Base-by-base conservation (phyloP, 2,329 filamentous ascomycete genomes). In the Hortaea sp. region DNA sequence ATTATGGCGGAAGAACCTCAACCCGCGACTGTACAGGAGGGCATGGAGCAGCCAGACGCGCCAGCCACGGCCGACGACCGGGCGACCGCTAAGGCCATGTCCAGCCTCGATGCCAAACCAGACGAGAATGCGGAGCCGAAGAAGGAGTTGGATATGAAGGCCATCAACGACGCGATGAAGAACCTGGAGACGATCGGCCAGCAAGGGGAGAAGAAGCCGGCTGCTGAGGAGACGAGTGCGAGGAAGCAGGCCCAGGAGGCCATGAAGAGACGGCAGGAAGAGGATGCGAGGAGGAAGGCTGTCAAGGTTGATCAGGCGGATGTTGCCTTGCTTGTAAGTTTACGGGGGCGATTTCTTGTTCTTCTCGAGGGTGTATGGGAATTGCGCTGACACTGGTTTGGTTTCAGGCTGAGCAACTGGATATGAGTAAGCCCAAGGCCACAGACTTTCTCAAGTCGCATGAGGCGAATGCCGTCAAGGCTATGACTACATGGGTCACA, bases 251-350 rank as follows among this genome's bases (percentile, higher is more conserved):
- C 70, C 52, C 71, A 70, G 58, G 53, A 44, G 7, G 41, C 48
- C 29, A 52, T 42, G 34, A 56, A 48, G 50, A 61, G 52, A 49
- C 53, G 61, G 40, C 59, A 59, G 49, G 54, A 62, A 41, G 60
- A 61, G 46, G 55, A 49, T 39, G 52, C 53, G 34, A 70, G 67
- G 57, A 71, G 66, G 53, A 70, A 66, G 52, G 56, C 63, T 13
- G 76, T 88, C 59, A 90, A 89, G 70, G 78, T 90, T 40, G 84
- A 88, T 50, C 67, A 77, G 5, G 79, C 76, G 2, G 84, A 90
- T 63, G 82, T 90, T 5, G 66, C 74, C 4, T 66, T 90, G 42
- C 62, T 90, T 63, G 82, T 85, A 61, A 54, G 78, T 69, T 11
- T 28, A 9, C n/a, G 7, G 20, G 4, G 20, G 20, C 20, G 20